phyloP scores from a whole-genome alignment of 495 filamentous ascomycete species.

The Penicillium antarcticum region DNA sequence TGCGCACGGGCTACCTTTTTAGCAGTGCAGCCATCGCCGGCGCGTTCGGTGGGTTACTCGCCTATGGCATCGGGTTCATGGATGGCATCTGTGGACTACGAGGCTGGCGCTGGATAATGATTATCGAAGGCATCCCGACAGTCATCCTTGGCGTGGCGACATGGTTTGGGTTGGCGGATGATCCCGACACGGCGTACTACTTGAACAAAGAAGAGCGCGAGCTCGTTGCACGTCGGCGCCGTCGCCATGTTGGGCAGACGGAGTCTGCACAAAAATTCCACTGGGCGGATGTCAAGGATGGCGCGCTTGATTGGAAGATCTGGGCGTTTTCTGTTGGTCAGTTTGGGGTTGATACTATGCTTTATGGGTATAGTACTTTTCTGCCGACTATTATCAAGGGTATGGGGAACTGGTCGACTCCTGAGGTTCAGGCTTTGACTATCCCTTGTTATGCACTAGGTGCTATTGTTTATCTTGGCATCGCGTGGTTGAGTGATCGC shows the following conservation, averaged over 20 bases:
- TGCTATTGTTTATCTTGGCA: conserved; percentile 59
- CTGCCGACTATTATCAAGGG: conserved; percentile 74
- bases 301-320: conserved; percentile 62
- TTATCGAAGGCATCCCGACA: conserved; percentile 71
- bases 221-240: conserved; percentile 41
- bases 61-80: conserved; percentile 71
- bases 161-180: conserved; percentile 64
- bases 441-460: conserved; percentile 74
- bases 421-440: conserved; percentile 70
- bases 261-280: conserved; percentile 58
- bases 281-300: conserved; percentile 49
- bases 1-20: conserved; percentile 74
- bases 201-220: conserved; percentile 58
- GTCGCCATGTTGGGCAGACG: conserved; percentile 56
- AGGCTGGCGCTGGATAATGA: conserved; percentile 57
- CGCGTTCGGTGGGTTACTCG: conserved; percentile 71
- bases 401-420: conserved; percentile 57
- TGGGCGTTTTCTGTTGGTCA: conserved; percentile 62
- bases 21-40: conserved; percentile 73
- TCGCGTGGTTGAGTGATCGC: conserved; percentile 60
- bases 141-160: conserved; percentile 57
- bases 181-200: conserved; percentile 59
- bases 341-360: conserved; percentile 68
- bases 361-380: conserved; percentile 76
- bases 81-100: conserved; percentile 59